These are phyloP conservation scores for Pisolithus thermaeus DNA, from an alignment of 1,284 basidiomycete species.

Conservation along the genomic window DNA sequence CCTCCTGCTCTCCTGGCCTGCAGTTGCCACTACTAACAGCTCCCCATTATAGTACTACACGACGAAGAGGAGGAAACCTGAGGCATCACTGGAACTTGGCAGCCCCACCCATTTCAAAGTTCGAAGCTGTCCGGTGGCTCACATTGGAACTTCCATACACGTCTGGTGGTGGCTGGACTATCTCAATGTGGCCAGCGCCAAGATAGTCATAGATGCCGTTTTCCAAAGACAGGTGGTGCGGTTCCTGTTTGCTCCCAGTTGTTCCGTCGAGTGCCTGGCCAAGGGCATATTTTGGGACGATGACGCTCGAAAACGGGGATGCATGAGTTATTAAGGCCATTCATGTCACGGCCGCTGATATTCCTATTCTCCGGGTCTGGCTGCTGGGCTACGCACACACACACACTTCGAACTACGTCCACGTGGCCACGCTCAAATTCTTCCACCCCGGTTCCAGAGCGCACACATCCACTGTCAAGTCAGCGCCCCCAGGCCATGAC, in stretches of 20 bases:
- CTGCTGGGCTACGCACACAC: not conserved
- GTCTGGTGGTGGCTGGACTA: no score
- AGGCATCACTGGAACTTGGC: no score
- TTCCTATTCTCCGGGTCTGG: not conserved
- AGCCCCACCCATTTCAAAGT: no score
- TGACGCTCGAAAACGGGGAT: not conserved
- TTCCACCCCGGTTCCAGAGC: slow-evolving; percentile 1
- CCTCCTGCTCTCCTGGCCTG: not conserved
- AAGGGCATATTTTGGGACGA: not conserved
- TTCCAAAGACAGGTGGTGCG: no score
- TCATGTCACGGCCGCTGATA: not conserved
- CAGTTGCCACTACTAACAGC: not conserved
- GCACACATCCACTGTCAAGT: not conserved
- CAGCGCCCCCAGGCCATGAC: not conserved
- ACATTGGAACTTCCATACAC: no score
- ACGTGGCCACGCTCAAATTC: slow-evolving; percentile 2
- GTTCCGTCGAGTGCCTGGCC: no score
- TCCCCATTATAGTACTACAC: not conserved
- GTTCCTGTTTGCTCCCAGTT: no score
- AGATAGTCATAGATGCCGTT: no score
- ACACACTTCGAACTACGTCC: not conserved
- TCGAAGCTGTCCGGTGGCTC: no score
- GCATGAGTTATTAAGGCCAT: not conserved
- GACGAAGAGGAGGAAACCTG: not conserved
- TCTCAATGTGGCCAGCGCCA: no score